phyloP scores from a whole-genome alignment of 257 asterid species.

The Solanum sitiens region DNA sequence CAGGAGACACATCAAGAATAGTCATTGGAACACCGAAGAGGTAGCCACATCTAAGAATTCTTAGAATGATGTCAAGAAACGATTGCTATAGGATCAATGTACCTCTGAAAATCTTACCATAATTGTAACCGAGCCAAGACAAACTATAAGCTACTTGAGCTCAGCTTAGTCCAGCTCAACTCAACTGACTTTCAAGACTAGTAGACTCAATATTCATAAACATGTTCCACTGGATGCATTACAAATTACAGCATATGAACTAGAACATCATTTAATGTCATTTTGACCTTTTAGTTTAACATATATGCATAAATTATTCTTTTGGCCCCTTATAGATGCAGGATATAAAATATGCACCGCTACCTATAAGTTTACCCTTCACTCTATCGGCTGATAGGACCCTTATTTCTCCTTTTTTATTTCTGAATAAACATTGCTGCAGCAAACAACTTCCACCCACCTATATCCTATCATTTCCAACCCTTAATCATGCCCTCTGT shows the following conservation, averaged over 20 bases:
- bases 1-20: background rate
- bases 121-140: background rate
- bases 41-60: background rate
- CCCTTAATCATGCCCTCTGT: background rate
- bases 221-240: background rate
- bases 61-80: background rate
- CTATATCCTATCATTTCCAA: background rate
- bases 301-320: background rate
- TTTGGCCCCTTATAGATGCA: background rate
- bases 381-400: background rate
- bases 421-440: background rate
- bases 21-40: background rate
- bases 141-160: background rate
- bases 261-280: background rate
- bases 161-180: background rate
- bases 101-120: background rate
- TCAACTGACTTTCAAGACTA: background rate
- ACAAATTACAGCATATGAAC: background rate
- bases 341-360: background rate
- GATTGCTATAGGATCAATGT: background rate
- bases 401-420: background rate
- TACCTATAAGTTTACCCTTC: background rate
- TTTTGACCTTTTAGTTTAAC: background rate
- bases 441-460: background rate
- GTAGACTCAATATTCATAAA: background rate